Evolutionary conservation across 2,329 filamentous ascomycete genomes (phyloP).

Genomic region (Claviceps sp.): DNA sequence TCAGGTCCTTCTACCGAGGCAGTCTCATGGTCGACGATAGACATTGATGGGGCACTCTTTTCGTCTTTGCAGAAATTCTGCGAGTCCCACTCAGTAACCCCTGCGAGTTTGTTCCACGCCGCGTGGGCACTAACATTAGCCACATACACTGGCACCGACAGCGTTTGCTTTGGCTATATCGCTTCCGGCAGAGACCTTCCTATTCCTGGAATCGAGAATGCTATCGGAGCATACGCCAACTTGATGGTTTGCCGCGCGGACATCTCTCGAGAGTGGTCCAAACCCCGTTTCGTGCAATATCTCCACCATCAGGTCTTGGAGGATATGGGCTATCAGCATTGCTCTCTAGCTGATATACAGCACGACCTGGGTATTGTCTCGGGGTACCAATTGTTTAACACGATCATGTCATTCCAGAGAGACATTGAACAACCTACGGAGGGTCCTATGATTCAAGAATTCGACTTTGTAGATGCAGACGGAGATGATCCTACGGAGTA

Average conservation of each 20-base stretch:
- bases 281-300: constrained; percentile 16
- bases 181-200: constrained; percentile 39
- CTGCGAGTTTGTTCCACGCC: constrained; percentile 36
- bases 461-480: constrained; percentile 3
- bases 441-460: neutral
- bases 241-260: constrained; percentile 38
- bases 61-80: constrained; percentile 19
- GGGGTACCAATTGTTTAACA: constrained; percentile 17
- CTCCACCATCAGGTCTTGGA: constrained; percentile 31
- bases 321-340: constrained; percentile 33
- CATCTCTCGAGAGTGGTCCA: constrained; percentile 13
- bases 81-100: constrained; percentile 26
- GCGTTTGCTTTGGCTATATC: constrained; percentile 41
- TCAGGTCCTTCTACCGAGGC: neutral
- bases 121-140: constrained; percentile 38
- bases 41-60: neutral
- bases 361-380: constrained; percentile 14
- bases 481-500: constrained; percentile 15
- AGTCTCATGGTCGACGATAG: neutral
- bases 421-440: neutral
- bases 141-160: constrained; percentile 29
- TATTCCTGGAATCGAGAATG: constrained; percentile 31
- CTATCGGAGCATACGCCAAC: constrained; percentile 39
- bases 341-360: constrained; percentile 34
- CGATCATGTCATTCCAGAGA: constrained; percentile 18